Percentiles rank a stretch among this genome's conserved stretches.
phyloP scores from a whole-genome alignment of 306 rosid genomes.

The Lagenaria siceraria region DNA sequence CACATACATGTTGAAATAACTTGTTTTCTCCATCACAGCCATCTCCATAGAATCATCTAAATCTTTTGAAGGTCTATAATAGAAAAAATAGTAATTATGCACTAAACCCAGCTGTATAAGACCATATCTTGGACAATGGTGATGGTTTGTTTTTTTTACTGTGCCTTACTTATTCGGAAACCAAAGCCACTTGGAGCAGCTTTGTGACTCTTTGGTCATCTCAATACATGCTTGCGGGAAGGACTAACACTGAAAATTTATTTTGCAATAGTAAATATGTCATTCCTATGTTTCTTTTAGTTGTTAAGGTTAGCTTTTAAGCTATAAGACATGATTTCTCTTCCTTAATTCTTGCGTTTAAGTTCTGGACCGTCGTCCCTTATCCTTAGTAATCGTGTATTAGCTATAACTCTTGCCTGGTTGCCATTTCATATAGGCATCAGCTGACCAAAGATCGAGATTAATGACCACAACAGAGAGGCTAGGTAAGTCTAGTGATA shows the following conservation, averaged over 20 bases:
- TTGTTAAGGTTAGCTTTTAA: background rate
- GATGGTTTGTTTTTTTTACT: background rate
- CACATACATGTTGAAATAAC: background rate
- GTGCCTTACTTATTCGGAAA: background rate
- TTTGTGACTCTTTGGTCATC: no score
- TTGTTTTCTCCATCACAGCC: background rate
- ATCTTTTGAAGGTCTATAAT: background rate
- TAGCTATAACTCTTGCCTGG: constrained; percentile 13
- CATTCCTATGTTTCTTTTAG: background rate
- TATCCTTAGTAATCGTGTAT: background rate
- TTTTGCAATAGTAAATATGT: background rate
- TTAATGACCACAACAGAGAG: constrained; percentile 72
- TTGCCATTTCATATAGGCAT: constrained; percentile 48
- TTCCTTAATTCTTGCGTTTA: background rate
- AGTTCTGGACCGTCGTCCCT: background rate
- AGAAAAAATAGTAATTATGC: background rate
- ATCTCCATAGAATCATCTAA: background rate
- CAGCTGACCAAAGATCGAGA: constrained; percentile 78
- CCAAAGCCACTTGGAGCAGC: background rate
- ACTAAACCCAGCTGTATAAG: background rate
- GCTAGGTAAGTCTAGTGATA: constrained; percentile 57
- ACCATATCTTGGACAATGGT: background rate
- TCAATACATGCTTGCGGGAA: no score
- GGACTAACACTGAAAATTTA: background rate
- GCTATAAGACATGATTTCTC: background rate